Conservation (phyloP, 1,139 yeast species). For the Meyerozyma sp. region DNA sequence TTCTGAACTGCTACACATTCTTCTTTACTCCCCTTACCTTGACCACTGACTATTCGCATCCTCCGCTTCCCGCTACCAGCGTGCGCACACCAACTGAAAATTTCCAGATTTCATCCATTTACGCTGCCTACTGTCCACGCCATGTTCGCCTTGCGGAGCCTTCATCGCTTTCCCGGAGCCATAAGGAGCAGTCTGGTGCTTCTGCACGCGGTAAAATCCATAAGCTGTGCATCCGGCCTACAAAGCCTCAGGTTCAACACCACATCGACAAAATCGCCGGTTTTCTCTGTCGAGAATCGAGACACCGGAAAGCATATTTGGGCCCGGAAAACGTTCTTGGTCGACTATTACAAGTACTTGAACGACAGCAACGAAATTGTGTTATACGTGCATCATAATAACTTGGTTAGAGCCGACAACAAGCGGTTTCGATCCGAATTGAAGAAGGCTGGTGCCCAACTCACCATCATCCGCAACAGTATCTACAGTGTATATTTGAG, state of each 20-base stretch:
- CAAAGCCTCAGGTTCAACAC: neutral
- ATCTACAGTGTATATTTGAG: constrained; percentile 73
- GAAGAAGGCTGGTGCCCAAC: constrained; percentile 55
- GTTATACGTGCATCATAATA: constrained; percentile 79
- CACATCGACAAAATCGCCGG: neutral
- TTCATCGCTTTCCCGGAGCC: neutral
- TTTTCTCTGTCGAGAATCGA: constrained; percentile 15
- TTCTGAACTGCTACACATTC: no score
- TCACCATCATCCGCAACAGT: constrained; percentile 62
- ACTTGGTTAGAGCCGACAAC: constrained; percentile 66
- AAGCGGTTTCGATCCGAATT: constrained; percentile 58
- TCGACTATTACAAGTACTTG: constrained; percentile 71
- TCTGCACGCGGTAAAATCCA: neutral
- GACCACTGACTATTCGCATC: no score
- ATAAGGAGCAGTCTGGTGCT: neutral
- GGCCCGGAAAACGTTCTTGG: constrained; percentile 77
- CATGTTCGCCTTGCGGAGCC: neutral
- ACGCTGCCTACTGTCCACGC: neutral
- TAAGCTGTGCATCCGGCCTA: neutral
- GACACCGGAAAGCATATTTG: constrained; percentile 46
- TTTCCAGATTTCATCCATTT: neutral
- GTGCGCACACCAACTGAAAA: neutral
- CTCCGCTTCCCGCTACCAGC: neutral
- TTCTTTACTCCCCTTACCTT: no score
- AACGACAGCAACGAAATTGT: constrained; percentile 65